Evolutionary conservation across 176 grass and related monocot species (phyloP).

Genomic region (Oryza longistaminata): DNA sequence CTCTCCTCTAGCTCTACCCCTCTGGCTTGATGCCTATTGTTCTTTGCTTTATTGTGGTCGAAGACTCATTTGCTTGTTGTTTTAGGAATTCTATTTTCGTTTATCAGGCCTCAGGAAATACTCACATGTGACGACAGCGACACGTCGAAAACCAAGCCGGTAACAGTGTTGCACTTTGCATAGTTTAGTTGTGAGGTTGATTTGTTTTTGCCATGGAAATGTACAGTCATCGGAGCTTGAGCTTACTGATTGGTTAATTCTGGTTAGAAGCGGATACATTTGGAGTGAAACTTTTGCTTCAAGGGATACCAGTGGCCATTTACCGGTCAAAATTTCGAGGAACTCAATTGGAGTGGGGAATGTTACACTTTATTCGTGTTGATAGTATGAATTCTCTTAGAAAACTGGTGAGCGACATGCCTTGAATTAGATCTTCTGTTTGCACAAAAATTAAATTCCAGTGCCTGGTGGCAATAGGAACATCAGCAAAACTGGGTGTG

Average conservation of each 20-base stretch:
- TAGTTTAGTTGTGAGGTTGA: background rate
- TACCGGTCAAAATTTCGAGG: background rate
- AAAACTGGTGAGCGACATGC: background rate
- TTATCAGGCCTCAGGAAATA: too few relatives aligned
- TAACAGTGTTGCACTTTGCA: too few relatives aligned
- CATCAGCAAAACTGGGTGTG: background rate
- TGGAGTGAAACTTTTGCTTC: background rate
- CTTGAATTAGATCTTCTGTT: background rate
- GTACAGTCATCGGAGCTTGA: background rate
- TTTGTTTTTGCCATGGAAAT: constrained; percentile 13
- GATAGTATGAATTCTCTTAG: too few relatives aligned
- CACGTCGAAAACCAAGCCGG: too few relatives aligned
- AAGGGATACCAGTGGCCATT: background rate
- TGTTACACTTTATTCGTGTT: background rate
- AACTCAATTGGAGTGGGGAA: background rate
- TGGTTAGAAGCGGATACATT: constrained; percentile 9
- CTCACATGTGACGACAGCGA: too few relatives aligned
- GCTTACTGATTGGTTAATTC: background rate
- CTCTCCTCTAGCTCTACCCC: too few relatives aligned
- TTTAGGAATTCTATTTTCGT: too few relatives aligned
- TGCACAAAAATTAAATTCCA: background rate
- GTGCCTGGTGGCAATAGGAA: background rate
- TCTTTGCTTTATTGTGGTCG: too few relatives aligned
- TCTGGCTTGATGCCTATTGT: too few relatives aligned
- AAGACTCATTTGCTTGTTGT: too few relatives aligned